These are phyloP conservation scores for Erucastrum elatum DNA, from an alignment of 345 rosid genomes.

Conservation along the genomic window DNA sequence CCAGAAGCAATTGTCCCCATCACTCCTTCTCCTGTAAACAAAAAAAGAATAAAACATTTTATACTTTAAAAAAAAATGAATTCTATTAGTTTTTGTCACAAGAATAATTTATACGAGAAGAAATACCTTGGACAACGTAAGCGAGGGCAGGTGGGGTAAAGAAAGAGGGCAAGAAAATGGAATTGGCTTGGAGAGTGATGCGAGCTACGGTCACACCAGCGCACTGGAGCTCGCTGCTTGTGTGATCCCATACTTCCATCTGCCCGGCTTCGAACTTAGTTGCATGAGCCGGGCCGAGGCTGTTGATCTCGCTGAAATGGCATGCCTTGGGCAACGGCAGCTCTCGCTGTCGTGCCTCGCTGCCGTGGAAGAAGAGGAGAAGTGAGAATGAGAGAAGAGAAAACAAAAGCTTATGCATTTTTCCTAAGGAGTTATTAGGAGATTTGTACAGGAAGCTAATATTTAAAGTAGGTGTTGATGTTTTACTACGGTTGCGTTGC, in stretches of 20 bases:
- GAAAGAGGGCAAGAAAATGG: slow-evolving; percentile 58
- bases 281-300: slow-evolving; percentile 47
- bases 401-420: slow-evolving; percentile 30
- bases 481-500: not conserved
- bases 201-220: slow-evolving; percentile 57
- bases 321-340: slow-evolving; percentile 43
- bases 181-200: slow-evolving; percentile 48
- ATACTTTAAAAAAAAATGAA: not conserved
- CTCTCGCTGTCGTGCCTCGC: slow-evolving; percentile 37
- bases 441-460: not conserved
- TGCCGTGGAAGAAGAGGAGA: slow-evolving; percentile 43
- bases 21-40: slow-evolving; percentile 47
- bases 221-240: slow-evolving; percentile 56
- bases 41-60: not conserved
- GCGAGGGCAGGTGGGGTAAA: slow-evolving; percentile 47
- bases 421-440: not conserved
- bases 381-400: slow-evolving; percentile 41
- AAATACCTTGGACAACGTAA: slow-evolving; percentile 56
- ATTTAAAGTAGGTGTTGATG: slow-evolving; percentile 15
- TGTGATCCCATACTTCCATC: slow-evolving; percentile 61
- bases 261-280: slow-evolving; percentile 53
- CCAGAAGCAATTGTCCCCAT: slow-evolving; percentile 49
- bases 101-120: not conserved
- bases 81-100: not conserved
- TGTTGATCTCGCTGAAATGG: slow-evolving; percentile 45